Percentiles rank a stretch among this genome's conserved stretches.
Conservation (phyloP, 345 rosid genomes). For the Linum lewisii region DNA sequence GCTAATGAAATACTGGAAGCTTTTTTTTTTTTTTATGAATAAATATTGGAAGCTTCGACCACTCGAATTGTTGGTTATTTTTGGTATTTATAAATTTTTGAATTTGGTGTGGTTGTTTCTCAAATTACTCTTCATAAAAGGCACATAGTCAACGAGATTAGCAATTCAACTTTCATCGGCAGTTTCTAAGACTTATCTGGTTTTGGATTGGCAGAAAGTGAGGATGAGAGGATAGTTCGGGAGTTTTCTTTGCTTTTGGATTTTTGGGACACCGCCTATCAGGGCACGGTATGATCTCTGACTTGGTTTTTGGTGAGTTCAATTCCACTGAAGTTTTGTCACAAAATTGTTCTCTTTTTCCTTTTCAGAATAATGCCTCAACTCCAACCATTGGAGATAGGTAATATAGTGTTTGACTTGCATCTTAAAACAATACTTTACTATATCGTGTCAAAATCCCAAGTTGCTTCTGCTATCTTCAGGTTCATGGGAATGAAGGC, state of each 20-base stretch:
- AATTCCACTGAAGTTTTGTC: background rate
- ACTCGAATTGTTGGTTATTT: background rate
- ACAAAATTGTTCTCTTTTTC: background rate
- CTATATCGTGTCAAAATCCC: background rate
- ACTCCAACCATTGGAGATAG: constrained; percentile 45
- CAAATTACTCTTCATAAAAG: background rate
- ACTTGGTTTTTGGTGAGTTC: constrained; percentile 22
- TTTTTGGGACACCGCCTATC: constrained; percentile 36
- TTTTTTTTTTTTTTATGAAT: too few relatives aligned
- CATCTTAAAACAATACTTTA: background rate
- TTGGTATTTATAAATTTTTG: background rate
- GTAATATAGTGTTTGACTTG: constrained; percentile 20
- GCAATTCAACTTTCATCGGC: background rate
- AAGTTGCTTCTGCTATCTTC: constrained; percentile 8
- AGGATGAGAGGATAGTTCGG: constrained; percentile 63
- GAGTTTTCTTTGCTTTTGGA: constrained; percentile 65
- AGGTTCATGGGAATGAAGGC: constrained; percentile 89
- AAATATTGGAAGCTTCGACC: too few relatives aligned
- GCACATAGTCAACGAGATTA: background rate
- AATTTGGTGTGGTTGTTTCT: background rate
- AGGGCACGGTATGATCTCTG: constrained; percentile 29
- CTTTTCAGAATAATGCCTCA: constrained; percentile 15
- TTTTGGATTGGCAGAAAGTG: constrained; percentile 58
- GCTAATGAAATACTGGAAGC: background rate
- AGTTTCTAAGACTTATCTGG: constrained; percentile 28